Conservation (phyloP, 768 basidiomycete genomes). For the Leccinum incarnatum region DNA sequence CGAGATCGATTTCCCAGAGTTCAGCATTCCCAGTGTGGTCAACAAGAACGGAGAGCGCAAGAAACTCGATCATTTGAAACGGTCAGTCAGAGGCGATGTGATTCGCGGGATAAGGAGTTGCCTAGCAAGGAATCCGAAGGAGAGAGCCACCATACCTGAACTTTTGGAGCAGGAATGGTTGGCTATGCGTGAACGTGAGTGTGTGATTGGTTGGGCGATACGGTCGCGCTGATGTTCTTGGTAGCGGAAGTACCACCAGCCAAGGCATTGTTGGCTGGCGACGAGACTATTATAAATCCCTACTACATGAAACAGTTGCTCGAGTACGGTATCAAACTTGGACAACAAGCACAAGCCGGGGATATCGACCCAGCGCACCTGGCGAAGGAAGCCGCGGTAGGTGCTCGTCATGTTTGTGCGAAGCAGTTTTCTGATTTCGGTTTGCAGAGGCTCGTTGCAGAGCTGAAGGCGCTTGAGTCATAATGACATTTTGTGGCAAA, state of each 20-base stretch:
- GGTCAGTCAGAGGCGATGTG: conserved; percentile 70
- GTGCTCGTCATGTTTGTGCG: conserved; percentile 10
- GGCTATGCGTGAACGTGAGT: conserved; percentile 44
- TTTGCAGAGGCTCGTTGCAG: conserved; percentile 58
- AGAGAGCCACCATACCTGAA: conserved; percentile 84
- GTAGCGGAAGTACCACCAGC: conserved; percentile 30
- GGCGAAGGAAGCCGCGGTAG: conserved; percentile 55
- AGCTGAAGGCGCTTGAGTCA: conserved; percentile 52
- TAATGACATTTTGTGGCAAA: conserved; percentile 16
- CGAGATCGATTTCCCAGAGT: conserved; percentile 79
- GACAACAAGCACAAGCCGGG: conserved; percentile 38
- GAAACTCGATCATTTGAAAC: conserved; percentile 66
- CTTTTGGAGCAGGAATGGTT: conserved; percentile 82
- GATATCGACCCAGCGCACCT: conserved; percentile 48
- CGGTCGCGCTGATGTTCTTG: neutral
- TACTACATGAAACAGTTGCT: conserved; percentile 78
- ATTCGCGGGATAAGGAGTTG: conserved; percentile 83
- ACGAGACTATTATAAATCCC: conserved; percentile 75
- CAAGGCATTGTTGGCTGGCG: conserved; percentile 35
- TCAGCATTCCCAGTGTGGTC: conserved; percentile 46
- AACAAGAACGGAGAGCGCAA: conserved; percentile 36
- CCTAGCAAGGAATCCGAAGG: conserved; percentile 73
- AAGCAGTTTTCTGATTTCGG: neutral
- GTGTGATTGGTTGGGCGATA: neutral
- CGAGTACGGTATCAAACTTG: conserved; percentile 65